phyloP scores from a whole-genome alignment of 208 protist species.

The Trypanosoma avium region DNA sequence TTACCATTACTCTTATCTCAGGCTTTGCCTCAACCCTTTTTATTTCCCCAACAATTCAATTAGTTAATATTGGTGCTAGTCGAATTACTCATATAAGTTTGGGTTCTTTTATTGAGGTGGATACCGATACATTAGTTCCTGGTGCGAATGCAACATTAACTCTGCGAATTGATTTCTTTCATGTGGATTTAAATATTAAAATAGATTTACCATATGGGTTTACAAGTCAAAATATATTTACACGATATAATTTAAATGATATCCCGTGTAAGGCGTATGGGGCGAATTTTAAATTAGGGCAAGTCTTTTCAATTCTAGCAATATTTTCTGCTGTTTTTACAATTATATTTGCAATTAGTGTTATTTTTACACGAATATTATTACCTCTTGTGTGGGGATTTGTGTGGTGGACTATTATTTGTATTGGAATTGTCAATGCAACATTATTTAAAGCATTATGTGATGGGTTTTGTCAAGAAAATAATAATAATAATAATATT shows the following conservation, averaged over 20 bases:
- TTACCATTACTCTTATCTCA: constrained; percentile 29
- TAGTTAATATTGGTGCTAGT: constrained; percentile 30
- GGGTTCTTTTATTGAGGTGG: neutral
- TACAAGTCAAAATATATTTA: constrained; percentile 27
- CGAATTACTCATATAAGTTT: constrained; percentile 25
- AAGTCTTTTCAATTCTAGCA: constrained; percentile 42
- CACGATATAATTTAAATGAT: constrained; percentile 48
- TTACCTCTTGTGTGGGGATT: constrained; percentile 50
- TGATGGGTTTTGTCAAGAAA: constrained; percentile 37
- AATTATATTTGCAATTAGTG: constrained; percentile 35
- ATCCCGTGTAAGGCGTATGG: constrained; percentile 49
- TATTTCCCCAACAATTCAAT: constrained; percentile 25
- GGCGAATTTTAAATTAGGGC: constrained; percentile 29
- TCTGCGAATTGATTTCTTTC: constrained; percentile 33
- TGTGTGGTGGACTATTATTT: constrained; percentile 35
- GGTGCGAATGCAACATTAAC: constrained; percentile 37
- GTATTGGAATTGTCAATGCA: constrained; percentile 24
- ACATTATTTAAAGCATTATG: constrained; percentile 38
- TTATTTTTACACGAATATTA: constrained; percentile 51
- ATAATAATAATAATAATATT: no score
- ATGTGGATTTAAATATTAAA: constrained; percentile 21
- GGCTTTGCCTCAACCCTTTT: constrained; percentile 36
- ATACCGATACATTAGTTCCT: constrained; percentile 26
- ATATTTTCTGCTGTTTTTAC: constrained; percentile 42
- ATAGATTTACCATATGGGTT: constrained; percentile 39